These are phyloP conservation scores for Aspergillus thermomutatus DNA, from an alignment of 2,329 filamentous ascomycete species.

Conservation along the genomic window DNA sequence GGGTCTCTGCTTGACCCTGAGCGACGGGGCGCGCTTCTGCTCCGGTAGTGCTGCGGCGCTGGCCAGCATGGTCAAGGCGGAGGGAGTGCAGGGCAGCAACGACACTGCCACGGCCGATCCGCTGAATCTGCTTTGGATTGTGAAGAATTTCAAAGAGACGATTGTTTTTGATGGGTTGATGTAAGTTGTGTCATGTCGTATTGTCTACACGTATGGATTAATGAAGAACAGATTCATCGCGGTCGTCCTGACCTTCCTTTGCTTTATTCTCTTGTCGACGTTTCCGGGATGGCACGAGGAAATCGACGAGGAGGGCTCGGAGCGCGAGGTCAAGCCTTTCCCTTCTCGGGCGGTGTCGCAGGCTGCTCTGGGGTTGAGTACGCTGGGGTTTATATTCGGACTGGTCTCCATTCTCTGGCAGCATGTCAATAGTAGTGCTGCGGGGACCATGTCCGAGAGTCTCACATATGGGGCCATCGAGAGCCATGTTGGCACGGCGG, in stretches of 20 bases:
- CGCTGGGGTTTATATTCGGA: conserved; percentile 1
- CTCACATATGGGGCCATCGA: conserved; percentile 9
- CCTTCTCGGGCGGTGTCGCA: conserved; percentile 1
- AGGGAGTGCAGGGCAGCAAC: not conserved
- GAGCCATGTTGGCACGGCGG: conserved; percentile 9
- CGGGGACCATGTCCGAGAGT: conserved; percentile 8
- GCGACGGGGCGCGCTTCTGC: conserved; percentile 2
- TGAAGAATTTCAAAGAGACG: conserved; percentile 11
- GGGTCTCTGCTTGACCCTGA: conserved; percentile 9
- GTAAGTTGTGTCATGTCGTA: conserved; percentile 6
- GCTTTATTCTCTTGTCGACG: conserved; percentile 1
- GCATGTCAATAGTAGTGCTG: conserved; percentile 11
- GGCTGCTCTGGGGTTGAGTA: not conserved
- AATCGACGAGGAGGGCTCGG: not conserved
- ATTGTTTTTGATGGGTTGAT: conserved; percentile 16
- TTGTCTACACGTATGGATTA: not conserved
- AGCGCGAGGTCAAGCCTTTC: conserved; percentile 8
- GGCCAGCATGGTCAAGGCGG: conserved; percentile 2
- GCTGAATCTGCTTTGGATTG: conserved; percentile 16
- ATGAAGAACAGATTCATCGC: not conserved
- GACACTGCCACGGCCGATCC: not conserved
- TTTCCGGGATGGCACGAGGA: conserved; percentile 12
- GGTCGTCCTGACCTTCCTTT: not conserved
- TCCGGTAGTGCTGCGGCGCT: conserved; percentile 3
- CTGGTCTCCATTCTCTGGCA: conserved; percentile 15